A percentile compares a stretch with the other conserved stretches of the same genome.
phyloP scores from a whole-genome alignment of 1,284 basidiomycete species.

The Trametes versicolor region DNA sequence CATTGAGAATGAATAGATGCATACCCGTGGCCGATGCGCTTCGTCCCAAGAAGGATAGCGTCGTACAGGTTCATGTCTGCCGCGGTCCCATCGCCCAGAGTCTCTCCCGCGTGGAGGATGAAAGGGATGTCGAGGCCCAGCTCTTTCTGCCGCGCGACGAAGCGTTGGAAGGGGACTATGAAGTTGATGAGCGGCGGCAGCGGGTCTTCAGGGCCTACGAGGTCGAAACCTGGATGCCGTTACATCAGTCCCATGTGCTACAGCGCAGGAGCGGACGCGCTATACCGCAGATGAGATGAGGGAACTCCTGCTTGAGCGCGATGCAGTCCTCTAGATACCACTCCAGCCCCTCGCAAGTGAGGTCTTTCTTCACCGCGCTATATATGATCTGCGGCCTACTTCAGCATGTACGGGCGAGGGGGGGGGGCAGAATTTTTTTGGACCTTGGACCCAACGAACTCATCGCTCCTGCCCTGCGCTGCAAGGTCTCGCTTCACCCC shows the following conservation, averaged over 20 bases:
- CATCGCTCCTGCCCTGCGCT: slow-evolving; percentile 59
- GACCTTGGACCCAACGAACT: slow-evolving; percentile 74
- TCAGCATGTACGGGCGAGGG: background rate
- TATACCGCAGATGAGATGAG: slow-evolving; percentile 63
- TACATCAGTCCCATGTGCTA: background rate
- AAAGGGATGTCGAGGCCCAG: slow-evolving; percentile 76
- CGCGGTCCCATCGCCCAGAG: slow-evolving; percentile 74
- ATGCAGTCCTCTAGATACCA: slow-evolving; percentile 81
- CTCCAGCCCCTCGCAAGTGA: slow-evolving; percentile 65
- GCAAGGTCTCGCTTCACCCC: slow-evolving; percentile 64
- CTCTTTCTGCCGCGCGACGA: slow-evolving; percentile 65
- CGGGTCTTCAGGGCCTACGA: slow-evolving; percentile 81
- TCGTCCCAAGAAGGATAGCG: slow-evolving; percentile 79
- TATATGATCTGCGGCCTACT: slow-evolving; percentile 74
- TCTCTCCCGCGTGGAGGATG: slow-evolving; percentile 85
- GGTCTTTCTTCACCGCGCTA: slow-evolving; percentile 47
- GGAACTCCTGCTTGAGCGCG: slow-evolving; percentile 76
- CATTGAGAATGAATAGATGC: slow-evolving; percentile 16
- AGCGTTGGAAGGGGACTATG: slow-evolving; percentile 66
- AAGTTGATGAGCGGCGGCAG: slow-evolving; percentile 72
- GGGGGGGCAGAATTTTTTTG: background rate
- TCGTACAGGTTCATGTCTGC: slow-evolving; percentile 84
- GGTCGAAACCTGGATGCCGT: slow-evolving; percentile 68
- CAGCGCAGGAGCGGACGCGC: background rate
- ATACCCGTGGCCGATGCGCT: slow-evolving; percentile 82